Evolutionary conservation across 768 basidiomycete species (phyloP).

Genomic region (Wakefieldia striispora): DNA sequence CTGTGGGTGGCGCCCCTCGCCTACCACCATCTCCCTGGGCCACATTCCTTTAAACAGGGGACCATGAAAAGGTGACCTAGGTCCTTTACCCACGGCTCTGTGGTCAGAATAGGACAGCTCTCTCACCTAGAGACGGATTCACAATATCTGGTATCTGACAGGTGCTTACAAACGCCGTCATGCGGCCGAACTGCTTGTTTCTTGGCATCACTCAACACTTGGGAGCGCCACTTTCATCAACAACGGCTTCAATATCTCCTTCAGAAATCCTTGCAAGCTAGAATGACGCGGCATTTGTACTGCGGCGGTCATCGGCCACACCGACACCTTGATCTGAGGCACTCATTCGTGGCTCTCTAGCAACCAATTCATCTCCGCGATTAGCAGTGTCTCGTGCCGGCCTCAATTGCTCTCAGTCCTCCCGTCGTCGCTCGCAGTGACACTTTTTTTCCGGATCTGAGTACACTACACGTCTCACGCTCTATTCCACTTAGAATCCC

Average conservation of each 20-base stretch:
- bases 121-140: background rate
- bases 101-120: background rate
- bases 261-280: background rate
- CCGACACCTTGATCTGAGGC: background rate
- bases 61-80: constrained; percentile 23
- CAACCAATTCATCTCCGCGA: constrained; percentile 5
- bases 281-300: background rate
- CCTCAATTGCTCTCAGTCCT: background rate
- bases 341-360: background rate
- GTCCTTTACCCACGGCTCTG: constrained; percentile 17
- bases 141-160: background rate
- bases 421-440: background rate
- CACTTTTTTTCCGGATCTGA: background rate
- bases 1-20: background rate
- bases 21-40: background rate
- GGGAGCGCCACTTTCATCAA: background rate
- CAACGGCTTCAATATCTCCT: background rate
- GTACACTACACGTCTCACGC: background rate
- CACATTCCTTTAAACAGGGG: constrained; percentile 4
- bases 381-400: background rate
- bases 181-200: constrained; percentile 2
- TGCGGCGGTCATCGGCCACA: too few species aligned
- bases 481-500: background rate
- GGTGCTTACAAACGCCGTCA: constrained; percentile 5
- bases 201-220: constrained; percentile 3